These are phyloP conservation scores for Acephala macrosclerotiorum DNA, from an alignment of 2,329 filamentous ascomycete genomes.

Conservation along the genomic window DNA sequence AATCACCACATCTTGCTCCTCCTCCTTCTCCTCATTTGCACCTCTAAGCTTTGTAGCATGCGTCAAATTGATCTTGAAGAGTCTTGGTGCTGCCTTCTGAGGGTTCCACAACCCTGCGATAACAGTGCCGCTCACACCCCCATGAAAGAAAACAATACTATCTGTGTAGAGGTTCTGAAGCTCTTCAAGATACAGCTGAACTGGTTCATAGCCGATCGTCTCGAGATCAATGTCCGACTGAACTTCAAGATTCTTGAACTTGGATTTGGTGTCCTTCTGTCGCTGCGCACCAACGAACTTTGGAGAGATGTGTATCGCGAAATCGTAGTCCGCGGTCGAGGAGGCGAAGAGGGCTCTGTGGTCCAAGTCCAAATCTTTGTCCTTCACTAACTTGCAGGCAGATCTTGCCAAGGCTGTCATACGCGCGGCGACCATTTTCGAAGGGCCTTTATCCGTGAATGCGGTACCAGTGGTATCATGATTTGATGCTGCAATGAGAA, in stretches of 20 bases:
- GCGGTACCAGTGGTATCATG: slow-evolving; percentile 79
- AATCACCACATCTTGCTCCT: slow-evolving; percentile 61
- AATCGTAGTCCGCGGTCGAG: slow-evolving; percentile 80
- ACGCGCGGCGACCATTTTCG: slow-evolving; percentile 83
- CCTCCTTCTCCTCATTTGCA: slow-evolving; percentile 50
- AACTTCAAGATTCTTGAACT: slow-evolving; percentile 83
- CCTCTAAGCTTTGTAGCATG: slow-evolving; percentile 64
- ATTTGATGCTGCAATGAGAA: slow-evolving; percentile 82
- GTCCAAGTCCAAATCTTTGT: slow-evolving; percentile 60
- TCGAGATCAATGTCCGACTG: slow-evolving; percentile 52
- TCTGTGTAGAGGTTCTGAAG: slow-evolving; percentile 72
- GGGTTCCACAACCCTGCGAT: slow-evolving; percentile 75
- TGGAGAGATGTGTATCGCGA: slow-evolving; percentile 72
- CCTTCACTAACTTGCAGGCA: slow-evolving; percentile 68
- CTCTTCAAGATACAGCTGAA: slow-evolving; percentile 70
- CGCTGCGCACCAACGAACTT: slow-evolving; percentile 44
- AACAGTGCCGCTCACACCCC: slow-evolving; percentile 61
- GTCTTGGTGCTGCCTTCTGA: slow-evolving; percentile 49
- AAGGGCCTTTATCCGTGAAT: slow-evolving; percentile 79
- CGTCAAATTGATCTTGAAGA: slow-evolving; percentile 74
- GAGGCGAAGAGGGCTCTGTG: slow-evolving; percentile 73
- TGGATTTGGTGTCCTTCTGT: slow-evolving; percentile 50
- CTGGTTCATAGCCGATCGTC: slow-evolving; percentile 64
- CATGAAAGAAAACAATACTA: slow-evolving; percentile 81
- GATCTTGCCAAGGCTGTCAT: slow-evolving; percentile 84